phyloP scores from a whole-genome alignment of 805 yeast species.

The Brettanomyces anomalus region DNA sequence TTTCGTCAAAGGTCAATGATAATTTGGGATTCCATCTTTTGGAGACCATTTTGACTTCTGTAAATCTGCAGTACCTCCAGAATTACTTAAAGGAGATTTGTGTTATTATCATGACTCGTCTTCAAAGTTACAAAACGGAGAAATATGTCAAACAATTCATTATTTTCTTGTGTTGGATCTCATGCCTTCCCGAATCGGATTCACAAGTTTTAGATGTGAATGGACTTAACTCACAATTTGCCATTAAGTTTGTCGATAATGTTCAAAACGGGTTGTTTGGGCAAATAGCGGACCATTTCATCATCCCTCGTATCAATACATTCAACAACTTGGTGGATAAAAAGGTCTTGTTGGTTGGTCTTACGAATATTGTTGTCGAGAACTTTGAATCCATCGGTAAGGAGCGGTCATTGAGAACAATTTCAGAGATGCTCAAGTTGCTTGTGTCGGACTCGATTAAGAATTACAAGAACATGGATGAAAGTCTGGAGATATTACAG shows the following conservation, averaged over 20 bases:
- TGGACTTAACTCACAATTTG: slow-evolving; percentile 32
- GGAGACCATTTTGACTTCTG: slow-evolving; percentile 51
- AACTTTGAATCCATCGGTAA: slow-evolving; percentile 31
- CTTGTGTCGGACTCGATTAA: slow-evolving; percentile 26
- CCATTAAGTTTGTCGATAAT: slow-evolving; percentile 55
- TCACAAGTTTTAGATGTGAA: slow-evolving; percentile 21
- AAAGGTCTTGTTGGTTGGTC: slow-evolving; percentile 40
- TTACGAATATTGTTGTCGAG: slow-evolving; percentile 34
- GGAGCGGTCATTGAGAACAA: slow-evolving; percentile 31
- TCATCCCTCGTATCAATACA: slow-evolving; percentile 41
- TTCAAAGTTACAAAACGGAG: slow-evolving; percentile 76
- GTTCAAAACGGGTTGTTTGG: slow-evolving; percentile 57
- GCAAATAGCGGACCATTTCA: slow-evolving; percentile 38
- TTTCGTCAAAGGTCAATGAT: slow-evolving; percentile 79
- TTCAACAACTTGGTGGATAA: slow-evolving; percentile 34
- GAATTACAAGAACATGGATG: slow-evolving; percentile 26
- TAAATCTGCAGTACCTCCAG: slow-evolving; percentile 42
- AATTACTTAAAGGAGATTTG: slow-evolving; percentile 65
- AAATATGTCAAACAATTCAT: slow-evolving; percentile 66
- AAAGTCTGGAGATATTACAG: slow-evolving; percentile 39
- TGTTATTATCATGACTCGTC: slow-evolving; percentile 64
- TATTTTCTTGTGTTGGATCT: slow-evolving; percentile 40
- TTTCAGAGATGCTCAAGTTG: slow-evolving; percentile 33
- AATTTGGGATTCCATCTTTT: slow-evolving; percentile 76
- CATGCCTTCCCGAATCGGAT: slow-evolving; percentile 17